Evolutionary conservation across 176 grass and related monocot species (phyloP), one percentile per base, ranked within the genome.

Genomic region (Leersia perrieri): DNA sequence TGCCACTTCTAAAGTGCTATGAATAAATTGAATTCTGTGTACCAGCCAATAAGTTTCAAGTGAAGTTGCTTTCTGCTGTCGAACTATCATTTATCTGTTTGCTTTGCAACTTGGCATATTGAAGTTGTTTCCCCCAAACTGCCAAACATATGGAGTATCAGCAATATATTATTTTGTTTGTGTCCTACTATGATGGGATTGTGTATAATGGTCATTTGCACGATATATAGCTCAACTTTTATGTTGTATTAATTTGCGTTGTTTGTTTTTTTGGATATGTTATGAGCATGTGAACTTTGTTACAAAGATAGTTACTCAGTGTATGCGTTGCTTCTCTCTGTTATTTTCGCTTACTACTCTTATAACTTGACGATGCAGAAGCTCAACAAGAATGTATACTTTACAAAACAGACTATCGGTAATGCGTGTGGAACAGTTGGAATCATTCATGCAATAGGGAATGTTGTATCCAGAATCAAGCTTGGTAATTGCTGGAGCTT

Each of bases 341-440:
- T 12, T 63, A 26, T 12, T 64, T 53, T 55, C 58, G 42, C 26
- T 58, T 18, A 36, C 72, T 76, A 63, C 18, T 63, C 12, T 25
- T 63, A 29, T 31, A 60, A 62, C 33, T 65, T 15, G 3, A 63
- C 61, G 20, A 51, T 68, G n/a, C 80, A 97, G 92, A 90, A 90
- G 63, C 66, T 27, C 27, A 94, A 61, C 81, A 87, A 89, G 40
- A 92, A 91, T 2, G 90, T 98, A 63, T 94, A 94, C 68, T 98
- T 94, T 68, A 80, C 91, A 23, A 98, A 94, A 42, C 95, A 98
- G 91, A 98, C 92, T 33, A 32, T 98, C 66, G 88, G 80, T 29
- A 98, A 98, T 68, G 95, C 95, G 60, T 98, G 95, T 74, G 95
- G 95, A 76, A 98, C 95, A 76, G 82, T 98, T 78, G 95, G 95